Conservation (phyloP, 164 flowering plant species). For the Akebia trifoliata region DNA sequence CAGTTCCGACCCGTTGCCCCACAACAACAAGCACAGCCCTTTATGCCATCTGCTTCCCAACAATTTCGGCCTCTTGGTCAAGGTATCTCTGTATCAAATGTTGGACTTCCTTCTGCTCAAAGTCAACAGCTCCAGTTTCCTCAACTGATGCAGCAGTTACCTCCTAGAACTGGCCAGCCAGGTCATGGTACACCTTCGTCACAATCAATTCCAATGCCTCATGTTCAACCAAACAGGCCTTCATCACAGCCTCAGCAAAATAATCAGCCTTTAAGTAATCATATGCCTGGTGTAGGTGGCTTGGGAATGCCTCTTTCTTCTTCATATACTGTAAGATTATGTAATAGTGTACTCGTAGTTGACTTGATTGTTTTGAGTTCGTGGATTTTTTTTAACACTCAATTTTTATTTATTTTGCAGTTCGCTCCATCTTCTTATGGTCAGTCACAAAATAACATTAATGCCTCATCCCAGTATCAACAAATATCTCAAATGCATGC, state of each 20-base stretch:
- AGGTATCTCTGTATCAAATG: slow-evolving; percentile 33
- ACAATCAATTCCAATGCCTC: slow-evolving; percentile 50
- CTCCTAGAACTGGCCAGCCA: slow-evolving; percentile 55
- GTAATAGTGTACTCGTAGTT: not conserved
- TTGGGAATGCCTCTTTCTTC: slow-evolving; percentile 57
- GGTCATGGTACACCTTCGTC: slow-evolving; percentile 50
- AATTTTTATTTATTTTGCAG: slow-evolving; percentile 26
- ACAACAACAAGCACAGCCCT: slow-evolving; percentile 60
- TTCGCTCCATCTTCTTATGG: slow-evolving; percentile 56
- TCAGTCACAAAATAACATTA: slow-evolving; percentile 44
- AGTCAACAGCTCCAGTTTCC: slow-evolving; percentile 56
- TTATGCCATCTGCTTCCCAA: slow-evolving; percentile 41
- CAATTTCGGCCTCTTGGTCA: slow-evolving; percentile 67
- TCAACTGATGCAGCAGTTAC: slow-evolving; percentile 70
- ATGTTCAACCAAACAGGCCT: slow-evolving; percentile 48
- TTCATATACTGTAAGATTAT: slow-evolving; percentile 59
- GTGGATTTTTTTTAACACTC: not conserved
- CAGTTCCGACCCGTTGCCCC: slow-evolving; percentile 73
- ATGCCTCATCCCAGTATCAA: slow-evolving; percentile 48
- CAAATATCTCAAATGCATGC: slow-evolving; percentile 57
- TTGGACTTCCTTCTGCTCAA: slow-evolving; percentile 48
- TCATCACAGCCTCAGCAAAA: slow-evolving; percentile 44
- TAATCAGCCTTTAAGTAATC: slow-evolving; percentile 33
- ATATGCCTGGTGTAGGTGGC: slow-evolving; percentile 45
- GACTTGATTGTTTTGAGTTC: not conserved